Base-by-base conservation (phyloP, 257 asterid genomes). In the Solanum gracilifrons region DNA sequence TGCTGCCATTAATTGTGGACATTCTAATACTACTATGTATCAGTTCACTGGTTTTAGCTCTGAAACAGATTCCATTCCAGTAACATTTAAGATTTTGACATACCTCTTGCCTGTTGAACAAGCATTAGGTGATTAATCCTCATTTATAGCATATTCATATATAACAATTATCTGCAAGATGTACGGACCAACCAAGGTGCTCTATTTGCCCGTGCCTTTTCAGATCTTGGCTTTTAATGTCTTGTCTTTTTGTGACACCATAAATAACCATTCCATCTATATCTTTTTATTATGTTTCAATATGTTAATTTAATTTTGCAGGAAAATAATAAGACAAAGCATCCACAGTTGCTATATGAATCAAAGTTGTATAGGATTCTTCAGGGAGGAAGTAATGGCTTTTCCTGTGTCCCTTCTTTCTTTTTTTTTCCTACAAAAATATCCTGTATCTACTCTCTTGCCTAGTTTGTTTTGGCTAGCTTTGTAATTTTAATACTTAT, bases 291-390 rank as follows among this genome's bases (percentile, higher is more conserved):
- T 86, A 73, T 46, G 69, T 66, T 73, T 72, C 84, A 73, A 21
- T 31, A 21, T 83, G 62, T 18, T 68, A 10, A 62, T 33, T 48
- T 88, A 87, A 87, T 88, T 8, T 86, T 86, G 72, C 93, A 97
- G 98, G 99, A 97, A 94, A 95, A 87, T 90, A 94, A 94, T 90
- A 95, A 97, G 95, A 95, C 99, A 86, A 97, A 95, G 89, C 99
- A 97, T 92, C 98, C 98, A 62, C 99, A 95, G 86, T 91, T 97
- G 96, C 93, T 95, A 74, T 95, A 95, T 25, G 99, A 97, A 93
- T 97, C 99, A 20, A 95, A 97, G 93, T 85, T 95, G 87, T 95
- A 97, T 92, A 92, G 98, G 89, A 95, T 95, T 89, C 94, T 97
- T 87, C 98, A 95, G 90, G 99, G 98, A 83, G 98, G 99, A 97